These are phyloP conservation scores for Camelina laxa DNA, from an alignment of 345 rosid genomes.

Conservation along the genomic window DNA sequence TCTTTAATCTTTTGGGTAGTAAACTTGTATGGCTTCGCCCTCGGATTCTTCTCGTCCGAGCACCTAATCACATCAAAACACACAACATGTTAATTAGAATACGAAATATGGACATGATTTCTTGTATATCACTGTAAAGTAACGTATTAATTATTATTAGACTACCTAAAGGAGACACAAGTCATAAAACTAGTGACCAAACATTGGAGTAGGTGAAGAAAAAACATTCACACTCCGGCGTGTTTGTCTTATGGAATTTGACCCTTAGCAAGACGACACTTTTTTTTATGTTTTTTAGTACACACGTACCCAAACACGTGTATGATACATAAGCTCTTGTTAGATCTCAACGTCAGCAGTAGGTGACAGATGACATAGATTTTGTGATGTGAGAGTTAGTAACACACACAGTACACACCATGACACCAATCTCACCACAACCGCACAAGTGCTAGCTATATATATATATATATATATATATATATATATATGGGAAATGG, in stretches of 20 bases:
- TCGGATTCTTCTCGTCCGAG: slow-evolving; percentile 87
- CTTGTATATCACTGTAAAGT: slow-evolving; percentile 28
- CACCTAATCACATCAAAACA: slow-evolving; percentile 54
- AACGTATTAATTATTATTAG: slow-evolving; percentile 7
- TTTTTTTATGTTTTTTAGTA: neutral
- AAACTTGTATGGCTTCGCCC: slow-evolving; percentile 75
- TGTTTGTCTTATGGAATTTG: slow-evolving; percentile 34
- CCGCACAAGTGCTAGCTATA: slow-evolving; percentile 10
- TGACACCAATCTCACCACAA: slow-evolving; percentile 25
- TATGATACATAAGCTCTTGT: too few species aligned
- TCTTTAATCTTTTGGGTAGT: slow-evolving; percentile 80
- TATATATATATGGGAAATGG: neutral
- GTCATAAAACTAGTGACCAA: slow-evolving; percentile 42
- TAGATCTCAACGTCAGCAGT: slow-evolving; percentile 20
- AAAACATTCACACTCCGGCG: slow-evolving; percentile 5
- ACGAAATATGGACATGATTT: slow-evolving; percentile 20
- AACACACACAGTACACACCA: too few species aligned
- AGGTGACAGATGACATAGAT: slow-evolving; percentile 31
- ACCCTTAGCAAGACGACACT: slow-evolving; percentile 11
- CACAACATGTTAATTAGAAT: slow-evolving; percentile 7
- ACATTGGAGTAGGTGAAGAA: slow-evolving; percentile 43
- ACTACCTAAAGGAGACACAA: slow-evolving; percentile 34
- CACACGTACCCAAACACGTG: slow-evolving; percentile 18
- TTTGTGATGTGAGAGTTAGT: slow-evolving; percentile 33
- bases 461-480: neutral